phyloP scores from a whole-genome alignment of 805 yeast genomes.

The Lipomyces lipofer region DNA sequence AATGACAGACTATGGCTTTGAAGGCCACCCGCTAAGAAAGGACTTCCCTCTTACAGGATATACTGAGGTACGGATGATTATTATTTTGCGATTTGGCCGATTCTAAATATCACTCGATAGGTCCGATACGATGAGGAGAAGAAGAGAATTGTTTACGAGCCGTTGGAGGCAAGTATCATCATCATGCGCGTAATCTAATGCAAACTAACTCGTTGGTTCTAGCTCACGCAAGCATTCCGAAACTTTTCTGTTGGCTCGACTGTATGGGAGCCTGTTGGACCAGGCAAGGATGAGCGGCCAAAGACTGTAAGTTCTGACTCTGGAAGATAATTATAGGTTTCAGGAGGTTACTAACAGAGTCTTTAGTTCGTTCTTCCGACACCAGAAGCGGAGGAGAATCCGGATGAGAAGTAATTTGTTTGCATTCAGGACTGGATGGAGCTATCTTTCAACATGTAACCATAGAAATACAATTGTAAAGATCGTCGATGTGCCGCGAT shows the following conservation, averaged over 20 bases:
- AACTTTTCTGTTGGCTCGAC: constrained; percentile 85
- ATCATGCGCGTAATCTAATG: background rate
- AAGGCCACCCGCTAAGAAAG: constrained; percentile 87
- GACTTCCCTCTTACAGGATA: constrained; percentile 93
- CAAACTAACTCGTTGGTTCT: background rate
- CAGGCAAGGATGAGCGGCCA: constrained; percentile 79
- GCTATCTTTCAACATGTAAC: too few relatives aligned
- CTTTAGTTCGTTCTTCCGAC: constrained; percentile 75
- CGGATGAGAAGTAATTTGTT: constrained; percentile 44
- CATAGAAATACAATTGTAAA: too few relatives aligned
- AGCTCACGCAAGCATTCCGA: constrained; percentile 86
- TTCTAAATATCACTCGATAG: constrained; percentile 19
- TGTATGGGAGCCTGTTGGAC: constrained; percentile 90
- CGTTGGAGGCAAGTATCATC: constrained; percentile 54
- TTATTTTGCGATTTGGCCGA: background rate
- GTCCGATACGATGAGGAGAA: constrained; percentile 88
- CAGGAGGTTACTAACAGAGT: background rate
- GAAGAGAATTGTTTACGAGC: constrained; percentile 85
- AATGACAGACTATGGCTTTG: constrained; percentile 89
- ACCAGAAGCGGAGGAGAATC: constrained; percentile 71
- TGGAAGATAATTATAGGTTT: background rate
- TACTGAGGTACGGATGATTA: constrained; percentile 52
- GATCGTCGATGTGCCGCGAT: too few relatives aligned
- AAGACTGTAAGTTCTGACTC: constrained; percentile 42
- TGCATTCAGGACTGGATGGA: background rate